Evolutionary conservation across 176 grass and related monocot genomes (phyloP).

Genomic region (Cenchrus fungigraminus): DNA sequence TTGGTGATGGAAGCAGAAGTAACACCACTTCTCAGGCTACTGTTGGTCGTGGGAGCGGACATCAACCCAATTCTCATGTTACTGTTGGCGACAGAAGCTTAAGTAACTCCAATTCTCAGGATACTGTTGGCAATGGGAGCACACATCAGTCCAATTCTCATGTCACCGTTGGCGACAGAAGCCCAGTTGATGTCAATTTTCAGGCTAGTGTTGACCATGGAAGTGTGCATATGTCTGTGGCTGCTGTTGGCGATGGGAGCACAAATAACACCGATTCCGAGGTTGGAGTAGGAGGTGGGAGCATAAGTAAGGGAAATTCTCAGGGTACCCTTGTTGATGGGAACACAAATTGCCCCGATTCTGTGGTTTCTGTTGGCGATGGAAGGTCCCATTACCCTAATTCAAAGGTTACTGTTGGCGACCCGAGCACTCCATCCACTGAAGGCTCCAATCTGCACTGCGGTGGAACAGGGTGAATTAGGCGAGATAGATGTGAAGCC

Average conservation of each 20-base stretch:
- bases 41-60: neutral
- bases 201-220: too few relatives aligned
- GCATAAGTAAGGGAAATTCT: neutral
- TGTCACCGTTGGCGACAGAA: too few relatives aligned
- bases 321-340: neutral
- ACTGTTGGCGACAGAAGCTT: too few relatives aligned
- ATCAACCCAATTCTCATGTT: neutral
- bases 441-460: conserved; percentile 7
- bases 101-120: neutral
- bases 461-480: neutral
- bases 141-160: neutral
- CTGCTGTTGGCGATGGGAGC: neutral
- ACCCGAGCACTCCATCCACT: neutral
- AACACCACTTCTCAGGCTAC: neutral
- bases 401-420: neutral
- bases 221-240: neutral
- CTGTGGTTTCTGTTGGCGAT: neutral
- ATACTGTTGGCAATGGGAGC: neutral
- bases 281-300: neutral
- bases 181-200: neutral
- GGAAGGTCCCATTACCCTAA: neutral
- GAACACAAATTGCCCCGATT: neutral
- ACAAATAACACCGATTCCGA: neutral
- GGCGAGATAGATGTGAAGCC: conserved; percentile 33
- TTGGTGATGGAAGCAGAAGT: neutral